Base-by-base conservation (phyloP, 306 rosid genomes). In the Delonix regia region DNA sequence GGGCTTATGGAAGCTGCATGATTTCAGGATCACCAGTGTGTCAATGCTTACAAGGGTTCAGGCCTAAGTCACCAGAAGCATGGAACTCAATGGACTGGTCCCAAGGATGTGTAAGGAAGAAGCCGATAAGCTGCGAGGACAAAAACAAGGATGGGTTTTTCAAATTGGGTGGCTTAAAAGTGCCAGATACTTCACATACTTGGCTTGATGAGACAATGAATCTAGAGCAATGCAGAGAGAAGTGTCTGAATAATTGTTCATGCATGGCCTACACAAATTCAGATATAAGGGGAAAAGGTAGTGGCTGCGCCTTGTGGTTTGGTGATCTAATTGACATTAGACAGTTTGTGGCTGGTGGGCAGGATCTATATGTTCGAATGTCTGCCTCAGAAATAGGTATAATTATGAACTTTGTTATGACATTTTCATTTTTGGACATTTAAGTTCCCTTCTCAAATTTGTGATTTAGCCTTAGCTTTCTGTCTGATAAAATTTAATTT, bases 271-370 rank as follows among this genome's bases (percentile, higher is more conserved):
- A 86, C 41, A 70, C 91, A 9, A 86, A 82, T 68, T 81, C 87
- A 19, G 89, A 93, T 83, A 81, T 93, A 30, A 85, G 83, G 21
- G 91, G 85, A 55, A 48, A 78, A 76, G 92, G 96, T 33, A 89
- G 84, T 73, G 96, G 93, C 12, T 93, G 96, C 60, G 94, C 85
- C 28, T 55, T 87, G 79, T 93, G 97, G 97, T 82, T 85, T 56
- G 96, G 86, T 24, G 87, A 90, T 85, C 81, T 93, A 1, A 72
- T 78, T 51, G 91, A 90, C 61, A 34, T 89, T 3, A 87, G 88
- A 75, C 79, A 74, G 63, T 48, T 87, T 65, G 75, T 86, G 1
- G 86, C 52, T 13, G 91, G 91, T 41, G 97, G 92, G 9, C 96
- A 90, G 80, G 87, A 89, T 53, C 55, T 93, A 12, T 87, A 83